Evolutionary conservation across 495 filamentous ascomycete species (phyloP), one percentile per base, ranked within the genome.

Genomic region (Aspergillus wentii): DNA sequence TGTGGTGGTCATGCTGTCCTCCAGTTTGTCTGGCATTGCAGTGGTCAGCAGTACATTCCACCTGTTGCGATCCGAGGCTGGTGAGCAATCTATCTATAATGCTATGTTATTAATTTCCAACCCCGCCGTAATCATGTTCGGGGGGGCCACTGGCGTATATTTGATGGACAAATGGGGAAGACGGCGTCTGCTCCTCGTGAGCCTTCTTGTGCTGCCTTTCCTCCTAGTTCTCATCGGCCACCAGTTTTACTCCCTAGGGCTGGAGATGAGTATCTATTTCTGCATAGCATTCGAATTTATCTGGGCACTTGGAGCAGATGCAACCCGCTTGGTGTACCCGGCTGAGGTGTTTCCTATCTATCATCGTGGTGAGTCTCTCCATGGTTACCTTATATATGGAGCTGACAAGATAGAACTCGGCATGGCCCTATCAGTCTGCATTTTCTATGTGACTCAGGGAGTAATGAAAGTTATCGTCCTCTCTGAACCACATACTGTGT

Each of bases 281-380:
- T 85, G 78, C 61, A 34, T 86, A 15, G 85, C 84, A 44, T 73
- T 71, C 9, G 75, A 71, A 2, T 83, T 82, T 52, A 86, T 85
- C 62, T 83, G 78, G 3, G 76, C 80, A 1, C 81, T 82, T 6
- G 79, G 81, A 61, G 83, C 81, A 1, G 82, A 82, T 7, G 81
- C 86, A 5, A 82, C 84, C 1, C 86, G n/a, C n/a, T n/a, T 78
- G 53, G 79, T 79, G 3, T 85, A 86, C 52, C 86, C 81, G 7
- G 85, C 86, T 3, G 86, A 92, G 57, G 83, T 86, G 3, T 89
- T 89, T 49, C 86, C 86, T 3, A 68, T 89, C 15, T 83, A 78
- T 9, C 81, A 85, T 51, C 76, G 77, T 49, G 81, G 62, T 66
- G 57, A 36, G 56, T 48, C 7, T 17, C 13, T 31, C 3, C 5